Percentiles rank a stretch among this genome's conserved stretches.
Conservation (phyloP, 495 filamentous ascomycete genomes). For the Cetradonia linearis region DNA sequence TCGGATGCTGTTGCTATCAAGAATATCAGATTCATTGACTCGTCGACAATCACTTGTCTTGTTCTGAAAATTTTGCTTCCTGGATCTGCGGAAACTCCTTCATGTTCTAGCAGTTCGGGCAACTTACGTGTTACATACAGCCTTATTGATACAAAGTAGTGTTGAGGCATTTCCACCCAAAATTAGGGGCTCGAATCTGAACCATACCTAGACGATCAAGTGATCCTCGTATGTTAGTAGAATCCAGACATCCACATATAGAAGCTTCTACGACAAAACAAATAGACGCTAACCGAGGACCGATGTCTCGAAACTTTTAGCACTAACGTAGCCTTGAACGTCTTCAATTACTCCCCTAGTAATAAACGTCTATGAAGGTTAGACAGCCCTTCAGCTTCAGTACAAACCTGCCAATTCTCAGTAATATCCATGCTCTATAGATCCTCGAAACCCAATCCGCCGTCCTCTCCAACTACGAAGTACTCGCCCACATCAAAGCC, state of each 20-base stretch:
- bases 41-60: not conserved
- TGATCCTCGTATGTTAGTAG: too few relatives aligned
- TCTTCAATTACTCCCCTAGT: not conserved
- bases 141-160: too few relatives aligned
- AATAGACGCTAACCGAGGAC: not conserved
- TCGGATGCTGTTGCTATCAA: not conserved
- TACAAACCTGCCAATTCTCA: too few relatives aligned
- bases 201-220: too few relatives aligned
- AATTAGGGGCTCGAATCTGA: too few relatives aligned
- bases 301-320: not conserved
- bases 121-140: too few relatives aligned
- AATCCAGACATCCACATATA: too few relatives aligned
- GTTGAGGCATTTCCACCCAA: too few relatives aligned
- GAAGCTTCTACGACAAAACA: not conserved
- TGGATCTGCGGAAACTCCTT: not conserved
- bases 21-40: not conserved
- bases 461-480: conserved; percentile 55
- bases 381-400: not conserved
- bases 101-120: not conserved
- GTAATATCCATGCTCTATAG: conserved; percentile 26
- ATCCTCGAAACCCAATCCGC: conserved; percentile 54
- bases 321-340: not conserved
- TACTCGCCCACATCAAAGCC: conserved; percentile 45
- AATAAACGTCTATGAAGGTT: not conserved
- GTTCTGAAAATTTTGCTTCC: not conserved